phyloP scores from a whole-genome alignment of 1,284 basidiomycete species.

The Violaceomyces palustris region DNA sequence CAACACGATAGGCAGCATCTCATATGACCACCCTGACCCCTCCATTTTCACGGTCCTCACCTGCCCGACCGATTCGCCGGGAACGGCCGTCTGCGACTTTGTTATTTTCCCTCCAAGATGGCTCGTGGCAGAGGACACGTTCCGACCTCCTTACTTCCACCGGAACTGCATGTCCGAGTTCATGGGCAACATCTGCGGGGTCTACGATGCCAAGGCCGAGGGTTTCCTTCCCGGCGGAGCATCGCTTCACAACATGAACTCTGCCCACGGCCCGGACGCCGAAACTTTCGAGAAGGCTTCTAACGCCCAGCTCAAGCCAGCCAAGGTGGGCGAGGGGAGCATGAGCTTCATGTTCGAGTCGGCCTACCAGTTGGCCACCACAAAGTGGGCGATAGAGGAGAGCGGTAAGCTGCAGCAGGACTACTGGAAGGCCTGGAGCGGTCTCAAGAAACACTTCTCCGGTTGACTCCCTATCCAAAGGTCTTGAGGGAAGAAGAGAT shows the following conservation, averaged over 20 bases:
- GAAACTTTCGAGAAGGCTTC: constrained; percentile 26
- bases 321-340: constrained; percentile 30
- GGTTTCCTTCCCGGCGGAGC: constrained; percentile 36
- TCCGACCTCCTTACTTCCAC: constrained; percentile 32
- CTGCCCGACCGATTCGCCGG: constrained; percentile 57
- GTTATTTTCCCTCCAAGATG: constrained; percentile 32
- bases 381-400: constrained; percentile 37
- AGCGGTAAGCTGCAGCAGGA: constrained; percentile 38
- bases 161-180: constrained; percentile 31
- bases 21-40: constrained; percentile 56
- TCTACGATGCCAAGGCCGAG: constrained; percentile 30
- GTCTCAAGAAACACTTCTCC: constrained; percentile 17
- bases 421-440: constrained; percentile 31
- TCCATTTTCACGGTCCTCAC: constrained; percentile 46
- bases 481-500: too few relatives aligned
- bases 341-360: constrained; percentile 47
- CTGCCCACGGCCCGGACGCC: constrained; percentile 43
- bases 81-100: constrained; percentile 57
- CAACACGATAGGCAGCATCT: constrained; percentile 64
- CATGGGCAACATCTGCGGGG: constrained; percentile 28
- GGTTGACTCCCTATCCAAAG: too few relatives aligned
- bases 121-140: constrained; percentile 22
- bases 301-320: constrained; percentile 20
- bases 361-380: constrained; percentile 39
- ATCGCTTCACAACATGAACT: constrained; percentile 40